phyloP scores from a whole-genome alignment of 2,329 filamentous ascomycete species.

The Fusarium sp. region DNA sequence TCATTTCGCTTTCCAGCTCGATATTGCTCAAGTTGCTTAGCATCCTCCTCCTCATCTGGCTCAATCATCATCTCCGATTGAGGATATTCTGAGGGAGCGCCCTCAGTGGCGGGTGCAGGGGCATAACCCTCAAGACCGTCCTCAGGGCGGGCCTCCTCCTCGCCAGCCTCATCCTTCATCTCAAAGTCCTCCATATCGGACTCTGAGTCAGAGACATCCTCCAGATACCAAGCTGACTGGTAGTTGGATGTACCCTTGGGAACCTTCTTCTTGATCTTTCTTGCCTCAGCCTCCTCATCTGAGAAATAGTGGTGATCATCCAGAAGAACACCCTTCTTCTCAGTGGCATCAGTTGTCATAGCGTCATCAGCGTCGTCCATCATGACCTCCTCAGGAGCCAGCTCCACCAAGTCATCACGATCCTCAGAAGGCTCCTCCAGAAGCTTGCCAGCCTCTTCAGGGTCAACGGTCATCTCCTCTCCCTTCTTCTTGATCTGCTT shows the following conservation, averaged over 20 bases:
- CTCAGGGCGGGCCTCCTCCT: conserved; percentile 73
- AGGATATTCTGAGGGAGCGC: conserved; percentile 86
- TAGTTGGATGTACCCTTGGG: conserved; percentile 94
- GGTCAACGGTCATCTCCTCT: conserved; percentile 78
- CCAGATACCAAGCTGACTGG: conserved; percentile 92
- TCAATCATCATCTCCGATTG: conserved; percentile 92
- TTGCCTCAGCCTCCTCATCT: conserved; percentile 68
- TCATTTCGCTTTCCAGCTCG: conserved; percentile 81
- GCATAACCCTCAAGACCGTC: conserved; percentile 82
- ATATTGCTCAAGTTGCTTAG: conserved; percentile 83
- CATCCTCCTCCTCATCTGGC: conserved; percentile 82
- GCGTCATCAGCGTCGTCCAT: conserved; percentile 72
- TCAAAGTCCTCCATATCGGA: conserved; percentile 81
- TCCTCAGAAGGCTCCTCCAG: conserved; percentile 80
- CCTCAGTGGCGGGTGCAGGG: conserved; percentile 76
- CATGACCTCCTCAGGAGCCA: conserved; percentile 85
- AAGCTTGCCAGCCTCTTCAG: conserved; percentile 65
- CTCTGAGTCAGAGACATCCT: conserved; percentile 82
- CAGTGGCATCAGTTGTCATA: conserved; percentile 50
- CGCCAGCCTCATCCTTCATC: conserved; percentile 65
- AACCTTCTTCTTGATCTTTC: conserved; percentile 73
- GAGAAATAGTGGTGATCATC: conserved; percentile 99
- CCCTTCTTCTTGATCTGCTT: conserved; percentile 68
- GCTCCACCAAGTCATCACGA: conserved; percentile 81
- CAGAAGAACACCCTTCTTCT: conserved; percentile 86